Evolutionary conservation across 169 alveolate genomes (phyloP).

Genomic region (Cryptosporidium parvum): DNA sequence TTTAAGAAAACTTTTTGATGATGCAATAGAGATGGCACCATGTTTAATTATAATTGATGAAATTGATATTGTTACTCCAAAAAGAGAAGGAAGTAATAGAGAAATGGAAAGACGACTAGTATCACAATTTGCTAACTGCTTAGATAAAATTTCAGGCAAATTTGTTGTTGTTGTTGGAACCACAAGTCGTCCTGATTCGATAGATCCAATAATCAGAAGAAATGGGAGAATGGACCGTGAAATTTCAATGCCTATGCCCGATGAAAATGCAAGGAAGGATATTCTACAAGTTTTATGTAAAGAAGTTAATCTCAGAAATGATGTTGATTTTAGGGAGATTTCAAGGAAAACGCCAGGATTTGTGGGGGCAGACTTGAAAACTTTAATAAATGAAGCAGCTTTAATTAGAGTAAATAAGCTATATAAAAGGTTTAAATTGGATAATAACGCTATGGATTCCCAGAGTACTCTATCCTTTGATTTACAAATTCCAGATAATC

Average conservation of each 20-base stretch:
- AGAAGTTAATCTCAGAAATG: constrained; percentile 82
- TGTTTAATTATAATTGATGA: constrained; percentile 82
- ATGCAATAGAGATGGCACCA: constrained; percentile 90
- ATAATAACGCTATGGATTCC: background rate
- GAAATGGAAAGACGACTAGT: constrained; percentile 96
- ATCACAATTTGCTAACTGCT: constrained; percentile 91
- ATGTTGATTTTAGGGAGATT: constrained; percentile 36
- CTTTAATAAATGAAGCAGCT: constrained; percentile 91
- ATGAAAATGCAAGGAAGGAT: constrained; percentile 81
- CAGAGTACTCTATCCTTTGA: constrained; percentile 25
- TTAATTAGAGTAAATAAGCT: constrained; percentile 68
- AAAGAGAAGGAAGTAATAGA: constrained; percentile 88
- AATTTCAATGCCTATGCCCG: constrained; percentile 88
- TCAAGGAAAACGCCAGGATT: constrained; percentile 91
- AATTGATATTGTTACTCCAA: constrained; percentile 91
- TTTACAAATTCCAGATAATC: background rate
- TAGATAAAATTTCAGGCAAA: constrained; percentile 88
- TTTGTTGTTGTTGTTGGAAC: constrained; percentile 89
- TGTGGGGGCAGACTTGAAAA: constrained; percentile 92
- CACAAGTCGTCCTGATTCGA: constrained; percentile 89
- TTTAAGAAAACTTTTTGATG: constrained; percentile 89
- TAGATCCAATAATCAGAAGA: constrained; percentile 89
- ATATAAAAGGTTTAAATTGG: background rate
- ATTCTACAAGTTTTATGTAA: constrained; percentile 81
- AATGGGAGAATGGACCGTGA: constrained; percentile 91